phyloP scores from a whole-genome alignment of 2,329 filamentous ascomycete species.

The Pyrenochaeta sp. region DNA sequence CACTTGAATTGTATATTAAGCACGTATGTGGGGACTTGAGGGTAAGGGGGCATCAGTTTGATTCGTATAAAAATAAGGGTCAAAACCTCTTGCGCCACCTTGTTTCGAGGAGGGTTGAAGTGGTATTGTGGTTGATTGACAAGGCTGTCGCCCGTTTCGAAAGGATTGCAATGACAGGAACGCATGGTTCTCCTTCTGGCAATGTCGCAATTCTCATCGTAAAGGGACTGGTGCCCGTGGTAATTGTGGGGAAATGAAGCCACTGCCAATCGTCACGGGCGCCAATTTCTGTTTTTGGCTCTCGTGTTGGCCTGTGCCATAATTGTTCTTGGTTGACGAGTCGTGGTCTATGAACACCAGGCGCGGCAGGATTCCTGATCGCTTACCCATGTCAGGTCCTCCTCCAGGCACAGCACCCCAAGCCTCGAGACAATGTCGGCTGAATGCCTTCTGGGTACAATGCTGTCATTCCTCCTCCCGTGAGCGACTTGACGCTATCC shows the following conservation, averaged over 20 bases:
- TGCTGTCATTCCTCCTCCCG: too few relatives aligned
- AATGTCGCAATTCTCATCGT: constrained; percentile 29
- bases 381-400: too few relatives aligned
- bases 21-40: too few relatives aligned
- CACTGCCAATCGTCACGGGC: constrained; percentile 15
- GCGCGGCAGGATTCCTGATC: too few relatives aligned
- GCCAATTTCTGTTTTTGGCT: constrained; percentile 22
- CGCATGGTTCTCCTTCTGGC: constrained; percentile 26
- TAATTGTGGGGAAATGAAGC: constrained; percentile 32
- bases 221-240: constrained; percentile 30
- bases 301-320: constrained; percentile 13
- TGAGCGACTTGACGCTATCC: constrained; percentile 1
- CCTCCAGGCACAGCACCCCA: too few relatives aligned
- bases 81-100: too few relatives aligned
- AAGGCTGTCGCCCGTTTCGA: neutral
- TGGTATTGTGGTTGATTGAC: constrained; percentile 1
- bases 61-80: neutral
- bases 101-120: neutral
- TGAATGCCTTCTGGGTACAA: too few relatives aligned
- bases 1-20: too few relatives aligned
- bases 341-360: constrained; percentile 4
- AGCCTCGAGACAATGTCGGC: too few relatives aligned
- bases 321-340: constrained; percentile 11
- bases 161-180: constrained; percentile 5
- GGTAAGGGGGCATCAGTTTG: too few relatives aligned